Percentiles rank a stretch among this genome's conserved stretches.
Conservation (phyloP, 2,329 filamentous ascomycete species). For the Cordyceps cateniannulata region DNA sequence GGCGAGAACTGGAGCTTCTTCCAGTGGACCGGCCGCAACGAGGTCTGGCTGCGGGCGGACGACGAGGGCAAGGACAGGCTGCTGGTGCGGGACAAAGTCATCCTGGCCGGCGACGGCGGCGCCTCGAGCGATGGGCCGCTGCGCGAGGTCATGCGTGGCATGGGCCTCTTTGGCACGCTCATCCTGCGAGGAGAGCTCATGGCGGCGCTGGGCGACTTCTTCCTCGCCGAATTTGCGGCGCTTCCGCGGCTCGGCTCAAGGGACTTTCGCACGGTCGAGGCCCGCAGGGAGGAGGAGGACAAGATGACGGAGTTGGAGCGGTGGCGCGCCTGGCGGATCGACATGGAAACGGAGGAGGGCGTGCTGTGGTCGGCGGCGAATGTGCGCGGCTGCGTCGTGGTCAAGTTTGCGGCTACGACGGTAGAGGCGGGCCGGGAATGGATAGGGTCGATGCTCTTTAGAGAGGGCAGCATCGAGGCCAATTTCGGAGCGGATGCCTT, state of each 20-base stretch:
- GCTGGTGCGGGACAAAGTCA: constrained; percentile 77
- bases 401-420: constrained; percentile 81
- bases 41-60: constrained; percentile 57
- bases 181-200: constrained; percentile 72
- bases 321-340: constrained; percentile 51
- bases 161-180: constrained; percentile 77
- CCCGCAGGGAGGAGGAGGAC: constrained; percentile 32
- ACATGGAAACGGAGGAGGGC: constrained; percentile 50
- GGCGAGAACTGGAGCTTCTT: constrained; percentile 85
- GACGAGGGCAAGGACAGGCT: constrained; percentile 45
- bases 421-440: constrained; percentile 77
- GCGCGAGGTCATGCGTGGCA: constrained; percentile 61
- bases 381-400: constrained; percentile 75
- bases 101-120: constrained; percentile 55
- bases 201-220: constrained; percentile 60
- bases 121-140: constrained; percentile 35
- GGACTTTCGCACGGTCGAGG: constrained; percentile 60
- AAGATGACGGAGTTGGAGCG: constrained; percentile 35
- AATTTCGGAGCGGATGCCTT: constrained; percentile 76
- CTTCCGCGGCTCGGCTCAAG: constrained; percentile 77
- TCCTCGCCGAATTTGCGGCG: constrained; percentile 69
- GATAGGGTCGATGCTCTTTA: constrained; percentile 67
- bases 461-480: constrained; percentile 64
- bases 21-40: constrained; percentile 77
- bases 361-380: constrained; percentile 78